Evolutionary conservation across 192 early-diverging fungal genomes (phyloP).

Genomic region (Podila verticillata): DNA sequence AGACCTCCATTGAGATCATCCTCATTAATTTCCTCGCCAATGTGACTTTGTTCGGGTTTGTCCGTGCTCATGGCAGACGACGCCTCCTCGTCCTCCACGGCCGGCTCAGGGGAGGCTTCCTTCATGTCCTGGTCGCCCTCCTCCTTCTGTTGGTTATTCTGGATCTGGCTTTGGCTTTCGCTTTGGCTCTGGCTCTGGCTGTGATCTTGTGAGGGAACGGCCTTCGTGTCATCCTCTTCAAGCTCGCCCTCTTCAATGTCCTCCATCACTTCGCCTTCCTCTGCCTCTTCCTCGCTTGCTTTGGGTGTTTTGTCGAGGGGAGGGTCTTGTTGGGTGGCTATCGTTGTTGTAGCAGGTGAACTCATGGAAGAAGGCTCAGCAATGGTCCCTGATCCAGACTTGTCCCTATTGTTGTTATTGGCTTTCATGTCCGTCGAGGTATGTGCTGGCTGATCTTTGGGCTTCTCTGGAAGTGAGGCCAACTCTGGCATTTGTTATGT

Average conservation of each 20-base stretch:
- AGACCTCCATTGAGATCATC: slow-evolving; percentile 48
- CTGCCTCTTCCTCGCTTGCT: background rate
- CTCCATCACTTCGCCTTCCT: slow-evolving; percentile 3
- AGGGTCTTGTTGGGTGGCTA: background rate
- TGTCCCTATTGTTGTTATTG: slow-evolving; percentile 3
- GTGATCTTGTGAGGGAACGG: no score
- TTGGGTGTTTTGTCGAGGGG: background rate
- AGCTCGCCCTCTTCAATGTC: slow-evolving; percentile 2
- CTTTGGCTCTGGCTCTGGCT: no score
- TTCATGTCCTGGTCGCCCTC: background rate
- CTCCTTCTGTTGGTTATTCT: no score
- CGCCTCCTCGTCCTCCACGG: background rate
- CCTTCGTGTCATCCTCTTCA: background rate
- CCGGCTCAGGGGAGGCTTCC: background rate
- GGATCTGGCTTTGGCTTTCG: no score
- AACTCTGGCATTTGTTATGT: background rate
- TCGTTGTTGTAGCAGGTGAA: background rate
- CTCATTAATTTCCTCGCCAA: slow-evolving; percentile 25
- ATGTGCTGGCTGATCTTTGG: no score
- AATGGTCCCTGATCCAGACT: no score
- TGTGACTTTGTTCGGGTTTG: slow-evolving; percentile 1
- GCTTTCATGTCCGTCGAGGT: slow-evolving; percentile 22
- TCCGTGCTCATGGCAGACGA: background rate
- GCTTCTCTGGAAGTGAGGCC: no score
- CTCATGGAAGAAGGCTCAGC: background rate